Base-by-base conservation (phyloP, 2,329 filamentous ascomycete species). In the Phialemonium atrogriseum region DNA sequence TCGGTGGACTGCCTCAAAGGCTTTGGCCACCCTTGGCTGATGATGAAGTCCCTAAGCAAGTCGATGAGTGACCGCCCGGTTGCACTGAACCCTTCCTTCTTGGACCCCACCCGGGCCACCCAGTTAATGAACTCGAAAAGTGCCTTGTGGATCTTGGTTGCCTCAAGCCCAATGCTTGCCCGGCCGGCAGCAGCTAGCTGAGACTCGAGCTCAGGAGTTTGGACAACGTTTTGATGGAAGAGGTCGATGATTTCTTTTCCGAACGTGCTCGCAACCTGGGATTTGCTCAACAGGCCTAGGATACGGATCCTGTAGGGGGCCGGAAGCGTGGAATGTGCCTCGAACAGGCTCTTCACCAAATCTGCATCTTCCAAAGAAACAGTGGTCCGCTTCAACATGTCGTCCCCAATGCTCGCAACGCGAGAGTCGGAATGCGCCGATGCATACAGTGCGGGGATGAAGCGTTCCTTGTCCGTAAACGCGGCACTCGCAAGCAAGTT, bases 91-190 rank as follows among this genome's bases (percentile, higher is more conserved):
- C 76, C 68, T 1, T 69, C 59, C 18, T 56, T 58, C 0, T 57
- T 54, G 1, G 77, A 70, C 7, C 80, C 84, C 45, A 86, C 77
- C 19, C 81, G 76, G 8, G 88, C 84, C 9, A 91, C 77, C 75
- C 88, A 96, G 31, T 85, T 84, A 34, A 94, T 74, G 45, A 89
- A 94, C 23, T 80, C 75, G 47, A 96, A 91, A 4, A 94, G 69
- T 1, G 88, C 84, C 27, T 77, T 80, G 42, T 87, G 76, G 8
- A 95, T 70, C 52, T 91, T 93, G 2, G 76, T 72, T 2, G 77
- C 77, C 55, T 94, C 87, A 7, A 89, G 65, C 0, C 79, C 77
- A 19, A 69, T 7, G 26, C 15, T 19, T 11, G 12, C 5, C 5
- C 7, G 8, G 26, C 6, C 10, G 15, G 27, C 11, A 28, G 8